Base-by-base conservation (phyloP, 2,329 filamentous ascomycete genomes). In the Neonectria magnoliae region DNA sequence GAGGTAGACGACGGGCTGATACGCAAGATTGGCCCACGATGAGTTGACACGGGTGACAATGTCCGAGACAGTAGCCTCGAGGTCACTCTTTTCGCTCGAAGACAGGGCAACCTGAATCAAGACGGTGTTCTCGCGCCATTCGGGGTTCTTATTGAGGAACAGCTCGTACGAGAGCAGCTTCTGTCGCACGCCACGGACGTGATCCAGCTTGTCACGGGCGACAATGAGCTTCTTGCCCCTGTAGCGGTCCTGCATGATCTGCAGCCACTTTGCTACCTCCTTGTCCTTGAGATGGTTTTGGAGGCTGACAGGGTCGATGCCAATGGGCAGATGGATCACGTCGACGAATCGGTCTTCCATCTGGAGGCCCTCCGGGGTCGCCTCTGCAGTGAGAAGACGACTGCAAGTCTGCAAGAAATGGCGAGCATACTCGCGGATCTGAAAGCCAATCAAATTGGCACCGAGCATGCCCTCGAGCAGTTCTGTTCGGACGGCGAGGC, bases 361-460 rank as follows among this genome's bases (percentile, higher is more conserved):
- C 76, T 98, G 93, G 1, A 98, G 86, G 1, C 96, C 95, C 45
- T 97, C 91, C 1, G 90, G 90, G 0, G 92, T 95, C 1, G 94
- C 94, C 78, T 98, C 95, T 1, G 97, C 93, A n/a, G 88, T 91
- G 41, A 98, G 85, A 14, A 98, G 85, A 36, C 96, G 91, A 77
- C 93, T 97, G 84, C 95, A 98, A 0, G 95, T 98, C 79, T 98
- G 94, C 54, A 98, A 83, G 79, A 98, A 98, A 80, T 98, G 96
- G 14, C 95, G 90, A 5, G 92, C 91, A 75, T 98, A 98, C 78
- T 98, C 95, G 60, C 91, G 89, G 25, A 94, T 97, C 80, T 98
- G 95, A 80, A 98, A 98, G 2, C 93, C 94, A 67, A 98, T 88
- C 13, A 98, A 83, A 72, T 98, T 97, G 60, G 96, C 93, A 10